phyloP scores from a whole-genome alignment of 768 basidiomycete genomes.

The Gloeophyllum trabeum region DNA sequence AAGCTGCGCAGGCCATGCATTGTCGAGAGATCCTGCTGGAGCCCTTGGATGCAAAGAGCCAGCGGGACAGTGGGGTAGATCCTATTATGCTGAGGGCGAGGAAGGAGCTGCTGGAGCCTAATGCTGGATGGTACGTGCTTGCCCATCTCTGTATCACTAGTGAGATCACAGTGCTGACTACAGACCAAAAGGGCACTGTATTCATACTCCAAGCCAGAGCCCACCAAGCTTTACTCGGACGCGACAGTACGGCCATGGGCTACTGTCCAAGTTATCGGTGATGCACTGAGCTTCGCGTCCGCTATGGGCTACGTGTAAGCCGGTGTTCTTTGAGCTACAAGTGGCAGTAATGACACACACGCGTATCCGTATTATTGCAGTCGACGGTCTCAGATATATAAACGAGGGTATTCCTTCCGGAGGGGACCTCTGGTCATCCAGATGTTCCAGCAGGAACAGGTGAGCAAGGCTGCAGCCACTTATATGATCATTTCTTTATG shows the following conservation, averaged over 20 bases:
- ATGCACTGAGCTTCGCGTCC: constrained; percentile 71
- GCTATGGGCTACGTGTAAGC: constrained; percentile 68
- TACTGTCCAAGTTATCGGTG: constrained; percentile 65
- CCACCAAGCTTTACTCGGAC: constrained; percentile 74
- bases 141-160: background rate
- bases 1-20: constrained; percentile 66
- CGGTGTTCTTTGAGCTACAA: too few species aligned
- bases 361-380: too few species aligned
- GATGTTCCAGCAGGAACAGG: constrained; percentile 83
- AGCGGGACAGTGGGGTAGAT: constrained; percentile 50
- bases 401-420: constrained; percentile 69
- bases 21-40: constrained; percentile 75
- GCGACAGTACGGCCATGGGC: constrained; percentile 85
- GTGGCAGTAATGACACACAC: too few species aligned
- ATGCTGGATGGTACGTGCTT: constrained; percentile 49
- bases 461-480: constrained; percentile 15
- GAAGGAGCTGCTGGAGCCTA: constrained; percentile 57
- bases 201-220: constrained; percentile 77
- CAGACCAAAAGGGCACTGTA: constrained; percentile 48
- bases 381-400: constrained; percentile 68
- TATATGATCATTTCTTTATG: constrained; percentile 1
- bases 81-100: constrained; percentile 62
- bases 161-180: background rate
- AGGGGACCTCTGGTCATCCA: constrained; percentile 61
- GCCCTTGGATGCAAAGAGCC: constrained; percentile 54